phyloP scores from a whole-genome alignment of 2,329 filamentous ascomycete genomes.

The Fusarium longipes region DNA sequence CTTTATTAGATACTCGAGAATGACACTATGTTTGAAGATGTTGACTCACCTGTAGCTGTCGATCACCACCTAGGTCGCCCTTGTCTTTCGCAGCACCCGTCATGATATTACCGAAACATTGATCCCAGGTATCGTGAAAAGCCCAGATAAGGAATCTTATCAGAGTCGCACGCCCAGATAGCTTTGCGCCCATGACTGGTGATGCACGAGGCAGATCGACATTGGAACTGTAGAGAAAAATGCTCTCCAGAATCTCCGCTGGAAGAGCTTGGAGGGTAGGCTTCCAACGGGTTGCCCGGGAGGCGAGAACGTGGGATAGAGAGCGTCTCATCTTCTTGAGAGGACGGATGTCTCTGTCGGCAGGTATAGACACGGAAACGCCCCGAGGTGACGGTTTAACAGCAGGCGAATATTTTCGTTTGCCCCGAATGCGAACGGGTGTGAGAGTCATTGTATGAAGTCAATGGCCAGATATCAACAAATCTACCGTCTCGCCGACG shows the following conservation, averaged over 20 bases:
- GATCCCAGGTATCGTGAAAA: slow-evolving; percentile 55
- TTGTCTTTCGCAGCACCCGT: slow-evolving; percentile 1
- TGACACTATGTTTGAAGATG: not conserved
- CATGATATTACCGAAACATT: slow-evolving; percentile 50
- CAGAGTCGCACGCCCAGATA: slow-evolving; percentile 57
- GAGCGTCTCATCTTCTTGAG: slow-evolving; percentile 47
- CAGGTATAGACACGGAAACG: not conserved
- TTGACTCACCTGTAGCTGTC: slow-evolving; percentile 57
- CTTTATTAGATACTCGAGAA: slow-evolving; percentile 13
- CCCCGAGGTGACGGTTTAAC: slow-evolving; percentile 20
- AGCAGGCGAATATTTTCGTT: slow-evolving; percentile 56
- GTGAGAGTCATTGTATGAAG: slow-evolving; percentile 58
- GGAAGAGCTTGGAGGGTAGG: slow-evolving; percentile 56
- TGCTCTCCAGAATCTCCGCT: slow-evolving; percentile 64
- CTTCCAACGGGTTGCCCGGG: slow-evolving; percentile 43
- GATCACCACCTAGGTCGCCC: slow-evolving; percentile 50
- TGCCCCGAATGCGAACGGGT: slow-evolving; percentile 61
- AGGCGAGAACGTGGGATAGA: slow-evolving; percentile 47
- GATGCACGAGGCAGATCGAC: slow-evolving; percentile 59
- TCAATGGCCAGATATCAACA: not conserved
- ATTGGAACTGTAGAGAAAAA: slow-evolving; percentile 63
- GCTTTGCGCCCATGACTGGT: slow-evolving; percentile 57
- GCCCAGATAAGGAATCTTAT: slow-evolving; percentile 53
- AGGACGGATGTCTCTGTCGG: slow-evolving; percentile 4
- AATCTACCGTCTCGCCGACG: not conserved